Evolutionary conservation across 495 filamentous ascomycete species (phyloP).

Genomic region (Hypoxylon lienhwacheense): DNA sequence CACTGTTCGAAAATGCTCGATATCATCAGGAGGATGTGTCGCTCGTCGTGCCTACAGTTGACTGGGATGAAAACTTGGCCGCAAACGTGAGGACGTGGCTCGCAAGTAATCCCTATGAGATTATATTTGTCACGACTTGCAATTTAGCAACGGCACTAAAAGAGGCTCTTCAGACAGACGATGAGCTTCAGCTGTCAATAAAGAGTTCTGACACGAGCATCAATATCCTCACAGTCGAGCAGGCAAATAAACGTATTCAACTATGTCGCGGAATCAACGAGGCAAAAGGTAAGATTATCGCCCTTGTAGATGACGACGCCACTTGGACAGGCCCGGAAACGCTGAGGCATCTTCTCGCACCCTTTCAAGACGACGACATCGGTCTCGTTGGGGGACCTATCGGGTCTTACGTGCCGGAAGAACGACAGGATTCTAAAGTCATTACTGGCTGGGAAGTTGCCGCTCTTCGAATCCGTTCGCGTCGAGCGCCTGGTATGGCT

Average conservation of each 20-base stretch:
- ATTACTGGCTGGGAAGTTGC: conserved; percentile 30
- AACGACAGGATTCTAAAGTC: conserved; percentile 8
- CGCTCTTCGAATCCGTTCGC: conserved; percentile 24
- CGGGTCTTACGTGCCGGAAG: conserved; percentile 15
- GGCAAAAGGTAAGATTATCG: conserved; percentile 16
- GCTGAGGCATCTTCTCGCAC: conserved; percentile 22
- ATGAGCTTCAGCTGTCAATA: neutral
- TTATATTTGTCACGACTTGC: conserved; percentile 21
- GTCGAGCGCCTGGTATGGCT: conserved; percentile 12
- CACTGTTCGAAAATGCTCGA: neutral
- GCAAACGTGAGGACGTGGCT: conserved; percentile 16
- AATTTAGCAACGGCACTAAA: neutral
- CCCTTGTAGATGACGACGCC: conserved; percentile 30
- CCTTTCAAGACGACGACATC: conserved; percentile 21
- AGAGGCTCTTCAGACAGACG: neutral
- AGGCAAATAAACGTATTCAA: conserved; percentile 24
- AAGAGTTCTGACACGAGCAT: neutral
- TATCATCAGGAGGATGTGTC: conserved; percentile 1
- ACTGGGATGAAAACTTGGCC: conserved; percentile 17
- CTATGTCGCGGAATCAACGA: conserved; percentile 20
- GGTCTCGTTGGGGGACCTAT: conserved; percentile 28
- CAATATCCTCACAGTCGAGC: conserved; percentile 2
- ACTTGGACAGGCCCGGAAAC: conserved; percentile 3
- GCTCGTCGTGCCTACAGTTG: conserved; percentile 20
- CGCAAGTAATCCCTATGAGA: neutral